Base-by-base conservation (phyloP, 2,329 filamentous ascomycete genomes). In the Aureobasidium sp. region DNA sequence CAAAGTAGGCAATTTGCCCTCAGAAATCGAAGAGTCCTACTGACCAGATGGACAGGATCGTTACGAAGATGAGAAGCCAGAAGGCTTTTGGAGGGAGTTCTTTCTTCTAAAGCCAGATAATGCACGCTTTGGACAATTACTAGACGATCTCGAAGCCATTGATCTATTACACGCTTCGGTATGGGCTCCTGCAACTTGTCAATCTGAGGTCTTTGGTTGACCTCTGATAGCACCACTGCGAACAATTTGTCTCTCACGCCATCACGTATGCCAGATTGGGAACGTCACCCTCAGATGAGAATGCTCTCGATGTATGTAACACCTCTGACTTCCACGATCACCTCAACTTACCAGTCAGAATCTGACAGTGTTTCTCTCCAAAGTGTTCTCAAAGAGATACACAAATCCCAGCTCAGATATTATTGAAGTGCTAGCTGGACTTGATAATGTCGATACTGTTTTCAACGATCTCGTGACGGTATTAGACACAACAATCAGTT, bases 71-170 rank as follows among this genome's bases (percentile, higher is more conserved):
- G 87, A 91, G 32, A 88, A 88, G 65, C 84, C 90, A 0, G 91
- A 96, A 64, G 93, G 91, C 47, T 99, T 97, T 77, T 99, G 94
- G 94, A 83, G 85, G 67, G 94, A 97, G 76, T 91, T 99, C 77
- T 99, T 99, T 74, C 82, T 99, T 41, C 81, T 97, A 63, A 87
- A 86, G 66, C 92, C 93, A 26, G 91, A 97, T 72, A 82, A 84
- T 61, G 74, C 80, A 5, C 83, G 85, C 53, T 78, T 99, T 66
- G 83, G 85, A 72, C 78, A 77, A 55, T 82, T 91, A 52, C 78
- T 99, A 64, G 84, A 86, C 66, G 79, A 82, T n/a, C 78, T 94
- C 44, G 82, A 83, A 57, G 84, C 91, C 6, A 86, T 90, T 67
- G 87, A 92, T 68, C 80, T 96, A 65, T 79, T 97, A 46, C 84